phyloP scores from a whole-genome alignment of 2,329 filamentous ascomycete species.

The Macrophomina phaseolina region DNA sequence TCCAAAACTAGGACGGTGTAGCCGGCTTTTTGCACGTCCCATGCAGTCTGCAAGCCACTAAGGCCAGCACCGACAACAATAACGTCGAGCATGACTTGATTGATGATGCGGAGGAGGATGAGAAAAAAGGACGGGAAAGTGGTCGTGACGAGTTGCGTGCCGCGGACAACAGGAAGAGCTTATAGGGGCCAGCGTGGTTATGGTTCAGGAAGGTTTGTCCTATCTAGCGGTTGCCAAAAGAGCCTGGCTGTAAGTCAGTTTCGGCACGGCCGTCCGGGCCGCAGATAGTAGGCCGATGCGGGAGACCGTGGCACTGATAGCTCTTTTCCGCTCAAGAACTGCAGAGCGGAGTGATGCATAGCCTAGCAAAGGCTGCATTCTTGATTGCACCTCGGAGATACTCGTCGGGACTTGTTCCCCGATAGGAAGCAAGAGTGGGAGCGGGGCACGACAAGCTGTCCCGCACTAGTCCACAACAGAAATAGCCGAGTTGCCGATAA shows the following conservation, averaged over 20 bases:
- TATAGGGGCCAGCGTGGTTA: not conserved
- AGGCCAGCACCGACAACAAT: slow-evolving; percentile 55
- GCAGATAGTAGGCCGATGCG: not conserved
- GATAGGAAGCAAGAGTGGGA: not conserved
- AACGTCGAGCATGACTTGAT: slow-evolving; percentile 19
- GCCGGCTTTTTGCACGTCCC: slow-evolving; percentile 46
- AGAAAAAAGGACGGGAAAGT: not conserved
- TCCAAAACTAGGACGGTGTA: slow-evolving; percentile 55
- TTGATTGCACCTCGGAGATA: too few species aligned
- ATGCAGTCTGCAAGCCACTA: slow-evolving; percentile 35
- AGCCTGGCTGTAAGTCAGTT: not conserved
- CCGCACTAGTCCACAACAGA: not conserved
- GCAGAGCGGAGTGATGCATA: not conserved
- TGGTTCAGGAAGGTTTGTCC: not conserved
- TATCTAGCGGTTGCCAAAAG: not conserved
- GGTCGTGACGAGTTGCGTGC: too few species aligned
- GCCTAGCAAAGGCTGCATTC: not conserved
- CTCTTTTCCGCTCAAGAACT: not conserved
- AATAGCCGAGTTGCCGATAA: not conserved
- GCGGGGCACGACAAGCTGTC: not conserved
- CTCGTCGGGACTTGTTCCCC: not conserved
- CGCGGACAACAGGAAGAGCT: not conserved
- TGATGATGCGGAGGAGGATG: not conserved
- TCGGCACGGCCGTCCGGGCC: not conserved
- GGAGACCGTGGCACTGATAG: not conserved